Conservation (phyloP, 169 alveolate species). For the Babesia bigemina region DNA sequence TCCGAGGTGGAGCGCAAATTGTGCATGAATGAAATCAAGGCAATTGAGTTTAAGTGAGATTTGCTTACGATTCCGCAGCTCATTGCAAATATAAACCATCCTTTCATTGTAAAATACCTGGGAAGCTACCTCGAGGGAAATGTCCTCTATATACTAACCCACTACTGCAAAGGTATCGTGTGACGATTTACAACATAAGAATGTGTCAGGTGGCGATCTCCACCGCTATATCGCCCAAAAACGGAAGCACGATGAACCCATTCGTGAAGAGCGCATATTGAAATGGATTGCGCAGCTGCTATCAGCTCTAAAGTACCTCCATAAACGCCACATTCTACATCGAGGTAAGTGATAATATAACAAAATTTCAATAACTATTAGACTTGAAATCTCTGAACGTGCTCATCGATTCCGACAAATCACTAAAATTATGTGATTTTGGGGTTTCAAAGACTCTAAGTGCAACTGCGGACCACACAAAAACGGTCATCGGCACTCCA, state of each 20-base stretch:
- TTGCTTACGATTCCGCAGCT: conserved; percentile 33
- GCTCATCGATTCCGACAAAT: conserved; percentile 83
- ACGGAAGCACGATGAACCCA: conserved; percentile 72
- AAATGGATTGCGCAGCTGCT: conserved; percentile 83
- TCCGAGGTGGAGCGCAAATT: conserved; percentile 70
- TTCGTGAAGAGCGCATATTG: conserved; percentile 77
- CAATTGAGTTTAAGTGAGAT: not conserved
- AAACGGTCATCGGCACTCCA: conserved; percentile 99
- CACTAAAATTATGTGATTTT: conserved; percentile 91
- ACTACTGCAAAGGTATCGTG: conserved; percentile 87
- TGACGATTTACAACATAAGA: conserved; percentile 11
- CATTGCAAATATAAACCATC: conserved; percentile 75
- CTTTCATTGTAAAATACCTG: conserved; percentile 85
- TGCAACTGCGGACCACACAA: conserved; percentile 92
- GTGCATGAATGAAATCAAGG: conserved; percentile 81
- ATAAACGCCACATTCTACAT: conserved; percentile 84
- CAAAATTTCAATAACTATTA: not conserved
- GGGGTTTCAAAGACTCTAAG: conserved; percentile 92
- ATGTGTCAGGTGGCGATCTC: conserved; percentile 75
- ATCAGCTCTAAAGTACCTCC: conserved; percentile 84
- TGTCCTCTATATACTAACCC: conserved; percentile 86
- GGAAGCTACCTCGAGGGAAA: conserved; percentile 87
- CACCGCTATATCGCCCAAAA: conserved; percentile 74
- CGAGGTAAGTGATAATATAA: conserved; percentile 74
- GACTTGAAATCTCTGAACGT: conserved; percentile 89